These are phyloP conservation scores for Ophiocordyceps sinensis DNA, from an alignment of 2,329 filamentous ascomycete genomes.

Conservation along the genomic window DNA sequence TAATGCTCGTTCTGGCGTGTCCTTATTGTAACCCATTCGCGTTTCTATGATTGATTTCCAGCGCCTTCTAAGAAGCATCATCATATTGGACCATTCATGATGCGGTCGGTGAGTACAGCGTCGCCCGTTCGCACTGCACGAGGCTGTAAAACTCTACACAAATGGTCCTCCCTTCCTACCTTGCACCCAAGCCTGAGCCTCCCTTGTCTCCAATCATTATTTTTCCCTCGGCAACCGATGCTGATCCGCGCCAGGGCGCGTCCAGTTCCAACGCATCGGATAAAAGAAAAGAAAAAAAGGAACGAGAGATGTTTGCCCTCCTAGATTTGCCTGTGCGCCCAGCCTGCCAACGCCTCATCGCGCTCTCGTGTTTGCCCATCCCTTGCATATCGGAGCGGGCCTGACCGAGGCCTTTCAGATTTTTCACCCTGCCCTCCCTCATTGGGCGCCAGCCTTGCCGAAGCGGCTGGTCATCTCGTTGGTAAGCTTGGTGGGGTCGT, in stretches of 20 bases:
- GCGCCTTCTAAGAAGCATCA: conserved; percentile 28
- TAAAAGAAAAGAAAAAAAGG: conserved; percentile 6
- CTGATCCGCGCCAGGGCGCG: conserved; percentile 11
- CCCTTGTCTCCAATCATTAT: conserved; percentile 4
- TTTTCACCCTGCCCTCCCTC: not conserved
- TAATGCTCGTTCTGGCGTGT: too few species aligned
- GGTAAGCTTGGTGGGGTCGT: conserved; percentile 35
- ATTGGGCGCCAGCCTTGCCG: conserved; percentile 18
- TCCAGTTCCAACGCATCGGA: conserved; percentile 8
- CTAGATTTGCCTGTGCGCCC: conserved; percentile 17
- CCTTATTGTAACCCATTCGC: too few species aligned
- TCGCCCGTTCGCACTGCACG: conserved; percentile 21
- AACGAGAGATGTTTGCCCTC: conserved; percentile 7
- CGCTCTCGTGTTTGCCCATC: not conserved
- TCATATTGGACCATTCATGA: conserved; percentile 24
- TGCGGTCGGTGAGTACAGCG: conserved; percentile 18
- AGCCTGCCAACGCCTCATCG: conserved; percentile 11
- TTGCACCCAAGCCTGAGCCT: conserved; percentile 13
- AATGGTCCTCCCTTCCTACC: conserved; percentile 11
- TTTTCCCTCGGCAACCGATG: conserved; percentile 9
- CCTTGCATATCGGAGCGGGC: too few species aligned
- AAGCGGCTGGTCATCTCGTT: conserved; percentile 34
- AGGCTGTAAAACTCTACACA: conserved; percentile 23
- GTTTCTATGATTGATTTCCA: conserved; percentile 3
- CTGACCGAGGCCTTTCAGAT: not conserved